phyloP scores from a whole-genome alignment of 495 filamentous ascomycete species.

The Penicillium desertorum region DNA sequence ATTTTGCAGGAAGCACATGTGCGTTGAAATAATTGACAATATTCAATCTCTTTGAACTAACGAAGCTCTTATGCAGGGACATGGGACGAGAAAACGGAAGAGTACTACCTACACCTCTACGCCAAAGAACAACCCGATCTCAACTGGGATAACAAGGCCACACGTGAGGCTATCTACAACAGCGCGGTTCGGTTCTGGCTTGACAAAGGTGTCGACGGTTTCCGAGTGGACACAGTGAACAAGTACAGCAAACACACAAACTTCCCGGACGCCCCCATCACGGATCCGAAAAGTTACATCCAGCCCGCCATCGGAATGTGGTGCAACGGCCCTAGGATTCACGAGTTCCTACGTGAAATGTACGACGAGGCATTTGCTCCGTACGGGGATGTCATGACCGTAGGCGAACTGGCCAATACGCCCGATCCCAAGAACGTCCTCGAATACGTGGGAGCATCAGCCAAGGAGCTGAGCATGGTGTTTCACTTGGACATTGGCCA shows the following conservation, averaged over 20 bases:
- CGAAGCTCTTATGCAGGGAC: conserved; percentile 18
- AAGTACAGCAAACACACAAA: conserved; percentile 46
- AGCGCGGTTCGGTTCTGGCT: conserved; percentile 54
- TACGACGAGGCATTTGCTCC: conserved; percentile 34
- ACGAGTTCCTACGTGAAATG: conserved; percentile 52
- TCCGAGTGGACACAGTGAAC: conserved; percentile 56
- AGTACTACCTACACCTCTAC: conserved; percentile 55
- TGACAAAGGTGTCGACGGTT: conserved; percentile 49
- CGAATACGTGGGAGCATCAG: conserved; percentile 40
- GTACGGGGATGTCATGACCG: conserved; percentile 44
- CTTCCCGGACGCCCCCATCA: conserved; percentile 46
- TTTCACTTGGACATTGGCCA: conserved; percentile 53
- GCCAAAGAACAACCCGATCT: conserved; percentile 52
- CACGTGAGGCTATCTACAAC: conserved; percentile 48
- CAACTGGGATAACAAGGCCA: conserved; percentile 51
- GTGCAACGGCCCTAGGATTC: conserved; percentile 55
- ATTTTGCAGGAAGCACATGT: conserved; percentile 53
- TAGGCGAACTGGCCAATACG: conserved; percentile 50
- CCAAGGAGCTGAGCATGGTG: conserved; percentile 51
- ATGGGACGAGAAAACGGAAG: conserved; percentile 49
- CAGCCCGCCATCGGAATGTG: conserved; percentile 46
- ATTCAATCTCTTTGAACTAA: background rate
- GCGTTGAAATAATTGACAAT: background rate
- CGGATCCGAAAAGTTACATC: conserved; percentile 32
- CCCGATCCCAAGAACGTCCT: conserved; percentile 43